phyloP scores from a whole-genome alignment of 2,329 filamentous ascomycete genomes.

The Cladophialophora yegresii region DNA sequence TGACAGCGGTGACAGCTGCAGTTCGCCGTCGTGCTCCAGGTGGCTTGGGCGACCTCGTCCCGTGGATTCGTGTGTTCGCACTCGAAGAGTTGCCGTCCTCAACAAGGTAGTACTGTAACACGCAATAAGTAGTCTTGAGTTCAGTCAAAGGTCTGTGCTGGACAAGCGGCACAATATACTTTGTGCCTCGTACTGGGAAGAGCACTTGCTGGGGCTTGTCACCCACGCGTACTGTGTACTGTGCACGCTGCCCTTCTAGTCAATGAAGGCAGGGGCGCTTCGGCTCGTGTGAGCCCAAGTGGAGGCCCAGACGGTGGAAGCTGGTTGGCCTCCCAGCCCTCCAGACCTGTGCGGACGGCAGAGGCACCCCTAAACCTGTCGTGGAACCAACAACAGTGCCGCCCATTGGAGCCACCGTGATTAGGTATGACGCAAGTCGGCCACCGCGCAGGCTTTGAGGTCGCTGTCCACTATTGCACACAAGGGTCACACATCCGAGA shows the following conservation, averaged over 20 bases:
- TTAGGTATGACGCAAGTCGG: background rate
- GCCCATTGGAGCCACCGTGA: background rate
- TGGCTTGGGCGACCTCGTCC: background rate
- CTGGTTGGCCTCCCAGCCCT: background rate
- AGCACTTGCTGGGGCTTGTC: no score
- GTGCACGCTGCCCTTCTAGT: no score
- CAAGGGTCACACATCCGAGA: no score
- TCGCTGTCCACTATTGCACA: background rate
- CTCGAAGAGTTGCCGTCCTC: background rate
- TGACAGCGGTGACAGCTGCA: background rate
- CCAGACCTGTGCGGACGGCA: background rate
- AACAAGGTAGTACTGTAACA: background rate
- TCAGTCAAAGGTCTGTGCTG: background rate
- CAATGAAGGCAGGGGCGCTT: background rate
- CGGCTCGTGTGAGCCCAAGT: background rate
- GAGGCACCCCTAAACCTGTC: background rate
- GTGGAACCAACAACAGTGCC: background rate
- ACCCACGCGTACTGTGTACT: no score
- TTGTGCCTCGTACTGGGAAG: background rate
- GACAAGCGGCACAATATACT: background rate
- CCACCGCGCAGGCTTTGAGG: background rate
- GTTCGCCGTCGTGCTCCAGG: background rate
- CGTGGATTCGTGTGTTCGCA: background rate
- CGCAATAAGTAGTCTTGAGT: background rate
- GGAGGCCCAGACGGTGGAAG: background rate